Percentiles rank a stretch among this genome's conserved stretches.
phyloP scores from a whole-genome alignment of 345 rosid species.

The Gossypioides kirkii region DNA sequence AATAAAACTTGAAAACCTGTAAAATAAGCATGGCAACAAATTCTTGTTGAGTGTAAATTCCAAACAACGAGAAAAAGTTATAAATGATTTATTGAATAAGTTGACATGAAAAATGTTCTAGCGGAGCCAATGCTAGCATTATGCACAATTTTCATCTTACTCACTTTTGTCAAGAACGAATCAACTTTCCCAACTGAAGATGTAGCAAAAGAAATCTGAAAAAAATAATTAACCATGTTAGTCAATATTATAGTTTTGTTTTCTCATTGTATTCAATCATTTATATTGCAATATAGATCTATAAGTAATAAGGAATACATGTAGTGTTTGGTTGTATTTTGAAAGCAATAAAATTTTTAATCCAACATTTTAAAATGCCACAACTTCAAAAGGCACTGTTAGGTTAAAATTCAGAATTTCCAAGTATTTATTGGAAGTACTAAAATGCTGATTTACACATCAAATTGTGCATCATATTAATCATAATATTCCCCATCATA shows the following conservation, averaged over 20 bases:
- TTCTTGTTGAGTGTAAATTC: background rate
- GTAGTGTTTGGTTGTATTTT: background rate
- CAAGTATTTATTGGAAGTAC: background rate
- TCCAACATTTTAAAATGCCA: background rate
- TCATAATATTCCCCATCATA: background rate
- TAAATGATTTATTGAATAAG: background rate
- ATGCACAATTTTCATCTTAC: conserved; percentile 22
- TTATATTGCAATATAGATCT: background rate
- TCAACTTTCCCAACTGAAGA: conserved; percentile 36
- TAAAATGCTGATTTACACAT: background rate
- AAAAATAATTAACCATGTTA: conserved; percentile 9
- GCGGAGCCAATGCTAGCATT: background rate
- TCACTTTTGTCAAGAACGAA: conserved; percentile 52
- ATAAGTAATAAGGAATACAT: background rate
- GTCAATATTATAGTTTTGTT: background rate
- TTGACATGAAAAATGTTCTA: conserved; percentile 11
- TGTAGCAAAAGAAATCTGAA: conserved; percentile 55
- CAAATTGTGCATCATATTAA: background rate
- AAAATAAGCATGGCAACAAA: conserved; percentile 28
- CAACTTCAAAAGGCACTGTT: background rate
- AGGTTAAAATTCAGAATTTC: background rate
- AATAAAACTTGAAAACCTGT: conserved; percentile 60
- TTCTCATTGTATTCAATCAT: background rate
- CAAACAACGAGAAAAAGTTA: conserved; percentile 5
- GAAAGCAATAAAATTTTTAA: background rate